Percentiles rank a stretch among this genome's conserved stretches.
Conservation (phyloP, 169 alveolate genomes). For the Plasmodium malariae region DNA sequence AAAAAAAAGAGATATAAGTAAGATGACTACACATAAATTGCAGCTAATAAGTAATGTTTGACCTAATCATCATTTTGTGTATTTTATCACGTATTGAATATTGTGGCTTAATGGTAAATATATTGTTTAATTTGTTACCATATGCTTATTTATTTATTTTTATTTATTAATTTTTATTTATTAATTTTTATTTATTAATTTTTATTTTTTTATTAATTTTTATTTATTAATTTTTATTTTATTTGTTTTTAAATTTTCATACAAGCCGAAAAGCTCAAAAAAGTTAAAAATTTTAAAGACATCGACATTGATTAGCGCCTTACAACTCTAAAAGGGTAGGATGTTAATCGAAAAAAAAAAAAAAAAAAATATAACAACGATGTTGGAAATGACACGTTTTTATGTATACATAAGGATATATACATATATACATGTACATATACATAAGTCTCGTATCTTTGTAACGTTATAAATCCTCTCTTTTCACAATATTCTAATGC, state of each 20-base stretch:
- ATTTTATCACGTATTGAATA: too few relatives aligned
- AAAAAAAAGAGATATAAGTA: neutral
- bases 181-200: neutral
- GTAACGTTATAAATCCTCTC: too few relatives aligned
- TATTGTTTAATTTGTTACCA: too few relatives aligned
- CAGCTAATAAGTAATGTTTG: neutral
- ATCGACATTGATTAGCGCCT: conserved; percentile 45
- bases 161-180: neutral
- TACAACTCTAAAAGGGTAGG: conserved; percentile 26
- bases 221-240: neutral
- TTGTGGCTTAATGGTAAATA: too few relatives aligned
- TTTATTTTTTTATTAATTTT: neutral
- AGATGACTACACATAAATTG: neutral
- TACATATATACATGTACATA: neutral
- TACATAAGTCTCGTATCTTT: neutral
- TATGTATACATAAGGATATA: neutral
- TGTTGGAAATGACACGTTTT: neutral
- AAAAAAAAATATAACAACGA: neutral
- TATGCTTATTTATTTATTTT: neutral
- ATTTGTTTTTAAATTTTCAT: neutral
- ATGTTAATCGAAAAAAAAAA: neutral
- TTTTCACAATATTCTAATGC: too few relatives aligned
- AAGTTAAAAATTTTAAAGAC: conserved; percentile 49
- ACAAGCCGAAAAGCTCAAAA: conserved; percentile 63
- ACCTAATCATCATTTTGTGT: too few relatives aligned